Conservation (phyloP, 306 rosid species). For the Cucurbita ficifolia region DNA sequence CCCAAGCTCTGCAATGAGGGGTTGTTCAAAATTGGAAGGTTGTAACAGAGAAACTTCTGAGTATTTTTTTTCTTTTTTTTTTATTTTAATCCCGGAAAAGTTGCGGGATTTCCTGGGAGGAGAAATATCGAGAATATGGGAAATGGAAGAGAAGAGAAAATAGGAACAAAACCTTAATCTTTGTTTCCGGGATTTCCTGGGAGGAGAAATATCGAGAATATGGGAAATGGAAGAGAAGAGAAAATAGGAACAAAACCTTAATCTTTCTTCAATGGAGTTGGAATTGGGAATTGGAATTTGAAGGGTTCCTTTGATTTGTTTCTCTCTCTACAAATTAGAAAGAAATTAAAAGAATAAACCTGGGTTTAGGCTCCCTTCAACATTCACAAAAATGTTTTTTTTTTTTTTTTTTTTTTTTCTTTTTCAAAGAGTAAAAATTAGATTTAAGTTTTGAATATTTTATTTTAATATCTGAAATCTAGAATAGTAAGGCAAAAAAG, state of each 20-base stretch:
- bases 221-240: no score
- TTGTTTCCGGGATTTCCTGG: conserved; percentile 2
- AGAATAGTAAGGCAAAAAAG: no score
- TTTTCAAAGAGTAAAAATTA: no score
- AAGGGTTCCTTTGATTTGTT: not conserved
- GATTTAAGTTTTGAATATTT: not conserved
- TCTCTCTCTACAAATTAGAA: not conserved
- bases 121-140: not conserved
- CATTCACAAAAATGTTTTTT: not conserved
- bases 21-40: conserved; percentile 5
- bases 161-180: not conserved
- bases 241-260: not conserved
- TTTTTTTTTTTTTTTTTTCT: no score
- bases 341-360: conserved; percentile 5
- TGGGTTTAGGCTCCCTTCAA: conserved; percentile 5
- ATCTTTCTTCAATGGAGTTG: not conserved
- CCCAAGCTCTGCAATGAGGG: not conserved
- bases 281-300: not conserved
- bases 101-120: conserved; percentile 1
- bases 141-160: not conserved
- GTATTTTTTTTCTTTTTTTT: not conserved
- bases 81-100: not conserved
- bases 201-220: not conserved
- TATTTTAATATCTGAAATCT: not conserved
- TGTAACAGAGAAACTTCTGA: conserved; percentile 3